Conservation (phyloP, 257 asterid species). For the Schizonepeta tenuifolia region DNA sequence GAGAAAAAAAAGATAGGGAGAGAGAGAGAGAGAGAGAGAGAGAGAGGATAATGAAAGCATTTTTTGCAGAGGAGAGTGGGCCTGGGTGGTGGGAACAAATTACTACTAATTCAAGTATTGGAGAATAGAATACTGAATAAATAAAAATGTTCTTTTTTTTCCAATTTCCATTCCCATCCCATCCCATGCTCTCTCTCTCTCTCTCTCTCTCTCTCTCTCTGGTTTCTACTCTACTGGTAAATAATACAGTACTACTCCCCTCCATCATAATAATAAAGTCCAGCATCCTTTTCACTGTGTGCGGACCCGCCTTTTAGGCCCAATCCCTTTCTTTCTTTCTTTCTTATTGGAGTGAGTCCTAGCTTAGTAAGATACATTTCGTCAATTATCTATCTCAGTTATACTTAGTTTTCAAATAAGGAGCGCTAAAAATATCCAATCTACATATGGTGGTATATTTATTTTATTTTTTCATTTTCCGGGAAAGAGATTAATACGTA, state of each 20-base stretch:
- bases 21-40: not conserved
- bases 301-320: not conserved
- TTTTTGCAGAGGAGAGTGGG: not conserved
- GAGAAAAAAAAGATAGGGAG: too few relatives aligned
- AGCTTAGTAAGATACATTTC: not conserved
- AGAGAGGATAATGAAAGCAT: constrained; percentile 18
- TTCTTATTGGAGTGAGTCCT: not conserved
- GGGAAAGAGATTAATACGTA: too few relatives aligned
- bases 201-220: not conserved
- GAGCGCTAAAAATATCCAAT: too few relatives aligned
- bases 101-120: not conserved
- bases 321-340: too few relatives aligned
- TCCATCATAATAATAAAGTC: not conserved
- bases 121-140: constrained; percentile 28
- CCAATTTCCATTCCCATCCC: not conserved
- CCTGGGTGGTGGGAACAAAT: not conserved
- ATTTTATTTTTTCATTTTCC: not conserved
- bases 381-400: not conserved
- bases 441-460: too few relatives aligned
- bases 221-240: too few relatives aligned
- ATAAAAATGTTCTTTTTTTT: constrained; percentile 1
- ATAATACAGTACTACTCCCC: too few relatives aligned
- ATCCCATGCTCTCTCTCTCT: not conserved
- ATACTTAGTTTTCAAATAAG: too few relatives aligned
- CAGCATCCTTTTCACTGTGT: constrained; percentile 5